phyloP scores from a whole-genome alignment of 305 asterid species.

The Fraxinus greggii region DNA sequence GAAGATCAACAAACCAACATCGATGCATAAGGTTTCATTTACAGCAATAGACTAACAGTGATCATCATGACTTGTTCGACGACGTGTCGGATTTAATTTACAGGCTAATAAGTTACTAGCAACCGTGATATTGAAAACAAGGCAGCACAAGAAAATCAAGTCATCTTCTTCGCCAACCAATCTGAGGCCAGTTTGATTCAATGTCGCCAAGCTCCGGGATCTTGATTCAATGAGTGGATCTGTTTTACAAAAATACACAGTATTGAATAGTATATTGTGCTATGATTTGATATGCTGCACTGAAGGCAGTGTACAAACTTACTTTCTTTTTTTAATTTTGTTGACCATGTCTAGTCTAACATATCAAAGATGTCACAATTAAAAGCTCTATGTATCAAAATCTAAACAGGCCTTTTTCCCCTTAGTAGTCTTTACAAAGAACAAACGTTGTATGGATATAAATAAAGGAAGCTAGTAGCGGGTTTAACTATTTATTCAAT shows the following conservation, averaged over 20 bases:
- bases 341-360: not conserved
- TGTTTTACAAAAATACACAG: not conserved
- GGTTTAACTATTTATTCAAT: not conserved
- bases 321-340: not conserved
- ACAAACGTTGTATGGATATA: not conserved
- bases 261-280: not conserved
- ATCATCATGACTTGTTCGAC: not conserved
- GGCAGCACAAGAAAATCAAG: conserved; percentile 5
- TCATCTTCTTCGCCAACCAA: not conserved
- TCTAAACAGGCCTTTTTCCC: not conserved
- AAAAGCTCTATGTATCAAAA: not conserved
- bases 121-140: not conserved
- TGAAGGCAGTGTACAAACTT: not conserved
- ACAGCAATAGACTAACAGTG: not conserved
- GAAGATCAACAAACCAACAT: not conserved
- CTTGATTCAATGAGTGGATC: not conserved
- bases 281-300: not conserved
- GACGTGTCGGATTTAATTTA: not conserved
- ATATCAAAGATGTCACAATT: not conserved
- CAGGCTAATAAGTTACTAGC: not conserved
- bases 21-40: not conserved
- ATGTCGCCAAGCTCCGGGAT: not conserved
- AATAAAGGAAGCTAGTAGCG: not conserved
- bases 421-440: not conserved
- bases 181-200: not conserved